phyloP scores from a whole-genome alignment of 495 filamentous ascomycete species.

The Penicillium fimorum region DNA sequence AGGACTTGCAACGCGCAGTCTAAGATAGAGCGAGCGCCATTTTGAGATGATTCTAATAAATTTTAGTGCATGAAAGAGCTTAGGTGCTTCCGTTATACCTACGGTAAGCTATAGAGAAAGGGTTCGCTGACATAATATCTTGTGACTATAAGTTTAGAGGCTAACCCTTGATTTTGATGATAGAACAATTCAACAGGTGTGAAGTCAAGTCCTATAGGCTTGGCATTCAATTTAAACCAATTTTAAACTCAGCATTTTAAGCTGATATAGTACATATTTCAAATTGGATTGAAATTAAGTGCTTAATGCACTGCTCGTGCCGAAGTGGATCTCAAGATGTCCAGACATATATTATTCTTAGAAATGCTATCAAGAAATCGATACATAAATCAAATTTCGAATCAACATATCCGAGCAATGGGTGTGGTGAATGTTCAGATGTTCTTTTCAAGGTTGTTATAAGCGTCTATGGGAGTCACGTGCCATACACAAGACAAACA shows the following conservation, averaged over 20 bases:
- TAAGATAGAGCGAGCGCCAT: background rate
- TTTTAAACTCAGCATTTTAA: background rate
- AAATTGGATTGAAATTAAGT: background rate
- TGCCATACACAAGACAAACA: constrained; percentile 13
- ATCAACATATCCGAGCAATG: background rate
- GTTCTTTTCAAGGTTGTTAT: background rate
- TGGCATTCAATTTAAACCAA: background rate
- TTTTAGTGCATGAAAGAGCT: background rate
- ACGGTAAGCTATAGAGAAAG: background rate
- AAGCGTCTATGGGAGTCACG: constrained; percentile 1
- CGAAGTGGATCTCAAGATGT: background rate
- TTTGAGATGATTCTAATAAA: background rate
- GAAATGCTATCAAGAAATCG: background rate
- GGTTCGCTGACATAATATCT: background rate
- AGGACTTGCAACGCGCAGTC: background rate
- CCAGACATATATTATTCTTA: background rate
- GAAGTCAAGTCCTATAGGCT: background rate
- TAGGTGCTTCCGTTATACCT: background rate
- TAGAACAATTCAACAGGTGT: background rate
- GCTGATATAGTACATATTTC: background rate
- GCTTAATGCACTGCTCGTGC: background rate
- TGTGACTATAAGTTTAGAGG: background rate
- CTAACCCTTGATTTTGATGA: background rate
- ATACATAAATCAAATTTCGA: background rate
- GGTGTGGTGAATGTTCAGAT: background rate